These are phyloP conservation scores for Rosa persica DNA, from an alignment of 306 rosid genomes.

Conservation along the genomic window DNA sequence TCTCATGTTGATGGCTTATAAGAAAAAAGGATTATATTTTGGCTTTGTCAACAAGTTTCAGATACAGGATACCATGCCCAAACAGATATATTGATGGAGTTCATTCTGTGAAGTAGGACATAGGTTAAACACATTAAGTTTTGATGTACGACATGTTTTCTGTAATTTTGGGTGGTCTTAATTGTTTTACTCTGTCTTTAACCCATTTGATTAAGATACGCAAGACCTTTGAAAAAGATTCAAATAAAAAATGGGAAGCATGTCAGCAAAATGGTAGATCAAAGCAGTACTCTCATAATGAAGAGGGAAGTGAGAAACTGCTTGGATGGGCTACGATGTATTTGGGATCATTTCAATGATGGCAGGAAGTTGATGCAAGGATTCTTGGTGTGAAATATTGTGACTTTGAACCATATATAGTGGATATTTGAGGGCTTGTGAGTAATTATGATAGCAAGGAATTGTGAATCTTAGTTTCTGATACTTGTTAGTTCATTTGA, in stretches of 20 bases:
- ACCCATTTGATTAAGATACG: not conserved
- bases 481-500: not conserved
- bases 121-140: not conserved
- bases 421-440: not conserved
- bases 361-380: slow-evolving; percentile 3
- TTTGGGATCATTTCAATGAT: not conserved
- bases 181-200: not conserved
- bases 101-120: not conserved
- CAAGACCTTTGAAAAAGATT: not conserved
- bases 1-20: not conserved
- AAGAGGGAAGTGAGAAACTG: not conserved
- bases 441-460: not conserved
- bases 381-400: not conserved
- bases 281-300: not conserved
- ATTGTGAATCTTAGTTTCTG: not conserved
- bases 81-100: not conserved
- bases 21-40: not conserved
- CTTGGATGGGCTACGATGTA: not conserved
- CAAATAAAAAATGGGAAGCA: not conserved
- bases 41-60: not conserved
- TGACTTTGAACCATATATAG: not conserved
- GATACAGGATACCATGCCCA: not conserved
- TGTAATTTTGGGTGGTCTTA: not conserved
- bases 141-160: not conserved
- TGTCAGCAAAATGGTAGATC: not conserved